These are phyloP conservation scores for Phoenix dactylifera DNA, from an alignment of 176 grass and related monocot genomes.

Conservation along the genomic window DNA sequence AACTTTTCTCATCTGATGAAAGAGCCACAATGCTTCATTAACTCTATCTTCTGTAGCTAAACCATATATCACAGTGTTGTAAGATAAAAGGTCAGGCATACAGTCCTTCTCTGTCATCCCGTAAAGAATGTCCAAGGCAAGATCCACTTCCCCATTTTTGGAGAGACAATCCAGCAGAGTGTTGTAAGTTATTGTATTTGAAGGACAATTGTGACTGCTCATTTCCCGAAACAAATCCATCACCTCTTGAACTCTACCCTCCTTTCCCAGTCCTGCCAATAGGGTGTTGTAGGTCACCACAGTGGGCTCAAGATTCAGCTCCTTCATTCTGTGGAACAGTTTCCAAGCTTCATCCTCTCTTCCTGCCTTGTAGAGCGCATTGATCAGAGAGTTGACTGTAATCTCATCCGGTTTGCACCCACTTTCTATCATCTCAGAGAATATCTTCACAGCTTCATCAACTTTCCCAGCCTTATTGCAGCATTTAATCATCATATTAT, in stretches of 20 bases:
- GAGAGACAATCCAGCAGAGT: slow-evolving; percentile 83
- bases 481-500: slow-evolving; percentile 98
- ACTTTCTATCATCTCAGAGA: slow-evolving; percentile 72
- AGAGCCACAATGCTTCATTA: slow-evolving; percentile 60
- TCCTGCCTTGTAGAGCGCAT: slow-evolving; percentile 70
- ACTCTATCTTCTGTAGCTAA: slow-evolving; percentile 73
- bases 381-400: slow-evolving; percentile 72
- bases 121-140: slow-evolving; percentile 59
- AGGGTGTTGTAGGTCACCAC: slow-evolving; percentile 76
- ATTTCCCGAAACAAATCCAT: slow-evolving; percentile 67
- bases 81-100: slow-evolving; percentile 71
- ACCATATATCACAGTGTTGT: slow-evolving; percentile 73
- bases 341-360: slow-evolving; percentile 71
- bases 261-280: slow-evolving; percentile 80
- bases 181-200: slow-evolving; percentile 76
- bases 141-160: slow-evolving; percentile 77
- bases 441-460: slow-evolving; percentile 63
- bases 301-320: slow-evolving; percentile 62
- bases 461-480: slow-evolving; percentile 64
- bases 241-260: slow-evolving; percentile 68
- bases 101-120: slow-evolving; percentile 54
- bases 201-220: slow-evolving; percentile 34
- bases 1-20: slow-evolving; percentile 88
- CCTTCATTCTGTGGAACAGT: slow-evolving; percentile 57
- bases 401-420: slow-evolving; percentile 55